These are phyloP conservation scores for Tolypocladium amazonense DNA, from an alignment of 2,329 filamentous ascomycete genomes.

Conservation along the genomic window DNA sequence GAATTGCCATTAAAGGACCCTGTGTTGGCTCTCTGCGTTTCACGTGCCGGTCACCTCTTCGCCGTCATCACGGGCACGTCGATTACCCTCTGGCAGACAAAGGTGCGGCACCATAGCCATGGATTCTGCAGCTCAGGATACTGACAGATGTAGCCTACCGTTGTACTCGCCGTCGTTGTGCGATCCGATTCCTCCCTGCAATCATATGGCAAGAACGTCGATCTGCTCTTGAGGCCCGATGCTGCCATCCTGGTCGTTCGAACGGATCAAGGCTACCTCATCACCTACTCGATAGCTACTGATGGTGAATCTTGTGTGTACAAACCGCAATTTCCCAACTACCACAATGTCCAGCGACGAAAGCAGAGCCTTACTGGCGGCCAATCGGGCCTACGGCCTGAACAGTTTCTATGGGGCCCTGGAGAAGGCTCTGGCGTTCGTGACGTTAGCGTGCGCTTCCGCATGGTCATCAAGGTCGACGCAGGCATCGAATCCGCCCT, in stretches of 20 bases:
- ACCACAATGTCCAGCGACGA: conserved; percentile 50
- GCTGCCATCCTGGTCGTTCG: conserved; percentile 86
- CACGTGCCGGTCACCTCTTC: conserved; percentile 72
- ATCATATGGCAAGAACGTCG: conserved; percentile 76
- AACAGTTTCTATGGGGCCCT: conserved; percentile 59
- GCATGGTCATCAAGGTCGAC: conserved; percentile 97
- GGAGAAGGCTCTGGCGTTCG: conserved; percentile 75
- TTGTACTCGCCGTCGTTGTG: conserved; percentile 73
- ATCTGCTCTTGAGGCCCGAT: conserved; percentile 80
- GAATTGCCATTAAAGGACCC: conserved; percentile 45
- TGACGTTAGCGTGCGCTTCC: conserved; percentile 83
- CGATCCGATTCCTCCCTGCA: conserved; percentile 71
- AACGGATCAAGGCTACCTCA: conserved; percentile 75
- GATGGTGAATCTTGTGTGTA: conserved; percentile 78
- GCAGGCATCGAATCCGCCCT: conserved; percentile 83
- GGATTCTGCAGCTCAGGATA: conserved; percentile 3
- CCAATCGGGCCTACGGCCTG: conserved; percentile 42
- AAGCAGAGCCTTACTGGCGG: conserved; percentile 51
- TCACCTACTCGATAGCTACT: conserved; percentile 86
- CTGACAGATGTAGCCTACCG: conserved; percentile 56
- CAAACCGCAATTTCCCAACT: conserved; percentile 66
- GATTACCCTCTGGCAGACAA: conserved; percentile 93
- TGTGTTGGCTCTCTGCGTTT: conserved; percentile 65
- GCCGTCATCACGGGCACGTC: conserved; percentile 76
- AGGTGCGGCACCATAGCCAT: conserved; percentile 43